Evolutionary conservation across 108 stramenopile genomes (phyloP).

Genomic region (Fragilariopsis cylindrus): DNA sequence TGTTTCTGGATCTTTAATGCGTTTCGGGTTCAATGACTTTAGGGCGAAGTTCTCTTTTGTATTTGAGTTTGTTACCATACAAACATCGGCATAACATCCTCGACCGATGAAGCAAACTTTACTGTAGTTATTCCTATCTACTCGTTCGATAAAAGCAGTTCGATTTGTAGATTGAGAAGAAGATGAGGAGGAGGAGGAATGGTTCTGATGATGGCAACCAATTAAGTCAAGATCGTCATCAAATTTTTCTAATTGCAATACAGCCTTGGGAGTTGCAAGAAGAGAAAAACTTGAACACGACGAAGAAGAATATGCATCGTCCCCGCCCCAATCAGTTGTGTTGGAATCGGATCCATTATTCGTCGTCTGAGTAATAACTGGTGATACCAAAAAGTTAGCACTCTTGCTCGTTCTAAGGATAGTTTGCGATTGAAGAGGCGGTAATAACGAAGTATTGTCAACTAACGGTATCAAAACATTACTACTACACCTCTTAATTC

Average conservation of each 20-base stretch:
- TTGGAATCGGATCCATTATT: too few relatives aligned
- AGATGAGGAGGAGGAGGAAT: neutral
- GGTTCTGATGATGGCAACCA: neutral
- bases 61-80: neutral
- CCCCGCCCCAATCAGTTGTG: too few relatives aligned
- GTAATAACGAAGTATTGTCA: too few relatives aligned
- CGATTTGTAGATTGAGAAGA: neutral
- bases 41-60: conserved; percentile 8
- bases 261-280: neutral
- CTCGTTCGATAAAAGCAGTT: neutral
- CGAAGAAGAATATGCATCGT: neutral
- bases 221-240: conserved; percentile 4
- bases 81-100: conserved; percentile 21
- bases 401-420: too few relatives aligned
- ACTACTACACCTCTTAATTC: too few relatives aligned
- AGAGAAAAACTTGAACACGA: neutral
- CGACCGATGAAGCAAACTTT: conserved; percentile 9
- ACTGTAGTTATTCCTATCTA: conserved; percentile 1
- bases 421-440: too few relatives aligned
- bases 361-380: too few relatives aligned
- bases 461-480: too few relatives aligned
- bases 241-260: conserved; percentile 1
- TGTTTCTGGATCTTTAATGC: neutral
- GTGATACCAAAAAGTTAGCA: too few relatives aligned
- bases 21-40: conserved; percentile 15